Evolutionary conservation across 441 rosid genomes (phyloP), one percentile per base, ranked within the genome.

Genomic region (Breynia disticha): DNA sequence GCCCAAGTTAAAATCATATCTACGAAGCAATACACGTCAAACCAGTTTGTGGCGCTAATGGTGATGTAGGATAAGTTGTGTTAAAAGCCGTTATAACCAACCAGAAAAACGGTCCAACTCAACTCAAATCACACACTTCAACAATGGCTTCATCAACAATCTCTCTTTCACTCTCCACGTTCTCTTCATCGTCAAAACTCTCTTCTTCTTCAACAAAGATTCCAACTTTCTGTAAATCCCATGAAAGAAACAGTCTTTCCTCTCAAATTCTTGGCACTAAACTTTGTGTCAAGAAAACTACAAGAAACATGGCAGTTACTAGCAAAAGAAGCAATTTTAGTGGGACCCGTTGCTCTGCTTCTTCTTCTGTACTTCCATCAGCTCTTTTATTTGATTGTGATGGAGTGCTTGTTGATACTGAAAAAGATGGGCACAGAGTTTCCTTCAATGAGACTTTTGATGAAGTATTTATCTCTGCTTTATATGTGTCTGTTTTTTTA

Each of bases 341-440:
- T 5, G 62, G 69, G 43, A 7, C 71, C 59, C 62, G 66, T 42
- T 70, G 85, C 75, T 81, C 72, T 7, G 75, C 79, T 43, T 62
- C 83, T 63, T 51, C 79, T 35, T 48, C 76, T 35, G 67, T 62
- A 67, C 78, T 88, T 63, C 98, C 90, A 5, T 73, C 85, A 2
- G 97, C 95, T 52, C 90, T 88, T 51, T 77, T 86, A 22, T 87
- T 91, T 54, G 91, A 91, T 57, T 91, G 98, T 57, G 98, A 91
- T 58, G 96, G 98, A 16, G 98, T 91, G 18, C 97, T 84, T 16
- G 98, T 88, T 48, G 98, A 91, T 58, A 88, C 96, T 17, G 96
- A 88, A 78, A 86, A 82, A 70, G 98, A 88, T 60, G 98, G 96
- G 37, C 96, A 91, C 71, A 67, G 89, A 76, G 71, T 88, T 76